Conservation (phyloP, 2,329 filamentous ascomycete genomes). For the Stemphylium beticola region DNA sequence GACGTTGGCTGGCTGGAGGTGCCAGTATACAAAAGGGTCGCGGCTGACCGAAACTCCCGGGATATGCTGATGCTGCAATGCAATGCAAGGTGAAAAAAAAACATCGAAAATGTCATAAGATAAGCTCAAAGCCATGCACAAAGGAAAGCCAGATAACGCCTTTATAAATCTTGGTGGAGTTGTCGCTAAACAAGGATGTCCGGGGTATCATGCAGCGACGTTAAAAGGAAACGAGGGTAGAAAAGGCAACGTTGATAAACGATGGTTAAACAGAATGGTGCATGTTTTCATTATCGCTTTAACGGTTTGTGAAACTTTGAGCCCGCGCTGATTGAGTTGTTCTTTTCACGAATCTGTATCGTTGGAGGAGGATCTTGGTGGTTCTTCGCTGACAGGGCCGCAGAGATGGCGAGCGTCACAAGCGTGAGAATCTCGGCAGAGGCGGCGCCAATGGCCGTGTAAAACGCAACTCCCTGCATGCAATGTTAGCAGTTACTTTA, state of each 20-base stretch:
- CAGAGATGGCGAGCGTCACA: conserved; percentile 40
- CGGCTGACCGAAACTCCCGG: conserved; percentile 3
- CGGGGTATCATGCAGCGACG: conserved; percentile 36
- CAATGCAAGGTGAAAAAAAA: conserved; percentile 4
- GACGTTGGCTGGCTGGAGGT: background rate
- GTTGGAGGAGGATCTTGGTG: conserved; percentile 29
- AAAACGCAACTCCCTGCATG: conserved; percentile 43
- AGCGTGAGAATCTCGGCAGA: conserved; percentile 41
- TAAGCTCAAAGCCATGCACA: background rate
- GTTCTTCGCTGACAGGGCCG: conserved; percentile 34
- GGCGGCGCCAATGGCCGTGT: conserved; percentile 44
- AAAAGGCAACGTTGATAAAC: background rate
- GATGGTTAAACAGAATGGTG: conserved; percentile 1
- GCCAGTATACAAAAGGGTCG: conserved; percentile 4
- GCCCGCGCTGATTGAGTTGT: conserved; percentile 31
- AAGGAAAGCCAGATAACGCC: conserved; percentile 12
- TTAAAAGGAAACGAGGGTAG: conserved; percentile 14
- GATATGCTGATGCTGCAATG: conserved; percentile 9
- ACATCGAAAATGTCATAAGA: conserved; percentile 1
- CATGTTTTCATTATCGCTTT: conserved; percentile 18
- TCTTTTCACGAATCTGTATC: conserved; percentile 36
- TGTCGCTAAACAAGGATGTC: conserved; percentile 25
- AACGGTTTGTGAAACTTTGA: conserved; percentile 23
- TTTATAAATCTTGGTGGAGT: conserved; percentile 6
- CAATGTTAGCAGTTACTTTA: conserved; percentile 20